These are phyloP conservation scores for Penicillium maclennaniae DNA, from an alignment of 495 filamentous ascomycete species.

Conservation along the genomic window DNA sequence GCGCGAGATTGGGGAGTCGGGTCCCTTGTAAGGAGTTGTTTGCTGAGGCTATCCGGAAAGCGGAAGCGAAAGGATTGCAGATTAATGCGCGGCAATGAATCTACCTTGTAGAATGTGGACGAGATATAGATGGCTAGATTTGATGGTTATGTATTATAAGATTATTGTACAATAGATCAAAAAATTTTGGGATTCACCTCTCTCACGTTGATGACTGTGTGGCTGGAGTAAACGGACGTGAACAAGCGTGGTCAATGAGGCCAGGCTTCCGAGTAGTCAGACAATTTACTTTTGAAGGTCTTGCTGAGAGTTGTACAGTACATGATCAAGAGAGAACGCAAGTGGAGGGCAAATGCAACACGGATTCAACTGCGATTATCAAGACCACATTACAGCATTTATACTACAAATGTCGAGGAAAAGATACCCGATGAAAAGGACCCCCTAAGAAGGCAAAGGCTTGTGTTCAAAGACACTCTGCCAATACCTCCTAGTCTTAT, in stretches of 20 bases:
- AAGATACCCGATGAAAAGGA: neutral
- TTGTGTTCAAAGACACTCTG: constrained; percentile 14
- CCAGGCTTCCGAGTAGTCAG: neutral
- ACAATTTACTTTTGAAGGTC: neutral
- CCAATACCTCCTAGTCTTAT: constrained; percentile 23
- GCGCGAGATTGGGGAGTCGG: constrained; percentile 76
- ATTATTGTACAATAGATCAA: neutral
- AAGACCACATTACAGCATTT: neutral
- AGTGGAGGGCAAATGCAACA: neutral
- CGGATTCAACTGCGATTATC: neutral
- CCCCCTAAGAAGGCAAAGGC: constrained; percentile 1
- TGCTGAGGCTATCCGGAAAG: constrained; percentile 55
- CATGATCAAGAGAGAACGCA: neutral
- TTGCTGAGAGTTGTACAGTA: neutral
- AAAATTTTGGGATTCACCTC: neutral
- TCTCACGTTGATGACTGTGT: neutral
- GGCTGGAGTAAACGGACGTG: neutral
- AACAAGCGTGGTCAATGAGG: neutral
- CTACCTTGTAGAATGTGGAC: neutral
- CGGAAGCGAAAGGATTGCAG: constrained; percentile 25
- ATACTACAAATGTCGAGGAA: neutral
- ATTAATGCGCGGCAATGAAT: constrained; percentile 3
- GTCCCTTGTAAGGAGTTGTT: constrained; percentile 84
- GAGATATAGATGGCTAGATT: neutral
- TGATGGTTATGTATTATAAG: constrained; percentile 3